Base-by-base conservation (phyloP, 345 rosid genomes). In the Sisymbrium irio region DNA sequence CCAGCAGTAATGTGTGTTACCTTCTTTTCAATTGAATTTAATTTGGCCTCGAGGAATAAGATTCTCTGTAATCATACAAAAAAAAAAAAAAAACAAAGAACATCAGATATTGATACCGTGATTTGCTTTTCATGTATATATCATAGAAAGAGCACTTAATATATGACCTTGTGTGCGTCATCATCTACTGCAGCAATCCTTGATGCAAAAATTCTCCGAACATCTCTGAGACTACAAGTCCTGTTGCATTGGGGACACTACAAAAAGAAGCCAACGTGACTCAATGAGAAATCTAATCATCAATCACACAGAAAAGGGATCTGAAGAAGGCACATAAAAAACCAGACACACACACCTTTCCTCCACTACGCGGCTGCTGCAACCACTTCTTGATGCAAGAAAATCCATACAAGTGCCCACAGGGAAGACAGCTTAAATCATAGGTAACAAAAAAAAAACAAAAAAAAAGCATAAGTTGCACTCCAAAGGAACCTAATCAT, bases 201-300 rank as follows among this genome's bases (percentile, higher is more conserved):
- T 6, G 96, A 82, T 9, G 91, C 93, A 83, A 78, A 93, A 5
- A 91, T 82, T 45, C 86, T 94, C 75, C 97, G 77, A 2, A 94
- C 78, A 67, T 84, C 96, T 75, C 84, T 86, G 41, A 86, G 50
- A 10, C 80, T 71, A 77, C 91, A 83, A 53, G 69, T 80, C 44
- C 71, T 67, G 25, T 88, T 94, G 82, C 98, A 94, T 75, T 87
- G 96, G 41, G 97, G 98, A 78, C 98, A 91, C 98, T 93, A 59
- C 1, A 14, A 67, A 65, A 55, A 20, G 13, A 39, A 40, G 13
- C 46, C 50, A 60, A 37, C 5, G 36, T 59, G 13, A 53, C 40
- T 40, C 37, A 0, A 11, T 13, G 56, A 28, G 54, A 36, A 17
- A 44, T 11, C 42, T 7, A 14, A 18, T 11, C 9, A 57, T 14